These are phyloP conservation scores for Prunus mume DNA, from an alignment of 306 rosid genomes.

Conservation along the genomic window DNA sequence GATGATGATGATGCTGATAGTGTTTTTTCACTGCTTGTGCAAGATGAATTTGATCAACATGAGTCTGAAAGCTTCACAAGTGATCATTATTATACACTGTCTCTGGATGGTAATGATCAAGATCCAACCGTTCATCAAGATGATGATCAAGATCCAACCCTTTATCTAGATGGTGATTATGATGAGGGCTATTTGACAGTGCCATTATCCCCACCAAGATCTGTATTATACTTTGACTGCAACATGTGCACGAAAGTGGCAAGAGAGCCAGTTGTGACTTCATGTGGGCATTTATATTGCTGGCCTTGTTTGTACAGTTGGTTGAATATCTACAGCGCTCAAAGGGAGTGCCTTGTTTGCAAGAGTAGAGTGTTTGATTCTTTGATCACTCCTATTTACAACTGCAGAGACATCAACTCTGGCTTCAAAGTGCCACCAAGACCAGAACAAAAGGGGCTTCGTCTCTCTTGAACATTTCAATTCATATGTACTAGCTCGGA, in stretches of 20 bases:
- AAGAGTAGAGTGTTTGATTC: background rate
- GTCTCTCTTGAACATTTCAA: background rate
- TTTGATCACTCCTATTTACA: background rate
- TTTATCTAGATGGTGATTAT: background rate
- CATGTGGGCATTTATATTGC: background rate
- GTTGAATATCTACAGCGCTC: background rate
- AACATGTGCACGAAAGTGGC: background rate
- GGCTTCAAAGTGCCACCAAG: background rate
- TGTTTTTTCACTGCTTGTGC: no score
- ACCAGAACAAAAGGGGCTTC: background rate
- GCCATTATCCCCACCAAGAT: background rate
- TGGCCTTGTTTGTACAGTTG: background rate
- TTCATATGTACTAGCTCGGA: no score
- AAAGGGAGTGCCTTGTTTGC: background rate
- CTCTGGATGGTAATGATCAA: background rate
- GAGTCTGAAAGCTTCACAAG: background rate
- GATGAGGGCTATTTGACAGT: background rate
- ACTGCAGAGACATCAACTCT: background rate
- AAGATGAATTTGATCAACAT: background rate
- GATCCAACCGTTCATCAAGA: no score
- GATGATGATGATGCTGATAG: no score
- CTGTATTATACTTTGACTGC: background rate
- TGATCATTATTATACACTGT: background rate
- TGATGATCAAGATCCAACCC: no score
- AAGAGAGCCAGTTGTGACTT: slow-evolving; percentile 1